Evolutionary conservation across 2,329 filamentous ascomycete genomes (phyloP).

Genomic region (Talaromyces funiculosus): DNA sequence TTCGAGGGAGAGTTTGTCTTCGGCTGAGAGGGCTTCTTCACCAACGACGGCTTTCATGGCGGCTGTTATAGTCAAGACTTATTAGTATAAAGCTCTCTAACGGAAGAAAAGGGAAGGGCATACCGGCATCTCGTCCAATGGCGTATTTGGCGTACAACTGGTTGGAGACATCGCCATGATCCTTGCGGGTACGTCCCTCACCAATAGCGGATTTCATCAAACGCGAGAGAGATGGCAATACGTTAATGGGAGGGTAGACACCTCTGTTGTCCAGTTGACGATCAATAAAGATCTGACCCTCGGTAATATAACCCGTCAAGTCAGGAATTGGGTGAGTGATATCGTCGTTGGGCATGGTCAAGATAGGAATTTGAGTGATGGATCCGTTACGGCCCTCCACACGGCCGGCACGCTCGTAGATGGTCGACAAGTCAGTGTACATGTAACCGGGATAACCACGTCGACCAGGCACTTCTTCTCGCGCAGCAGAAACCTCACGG

Average conservation of each 20-base stretch:
- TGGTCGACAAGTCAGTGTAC: slow-evolving; percentile 99
- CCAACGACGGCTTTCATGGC: slow-evolving; percentile 99
- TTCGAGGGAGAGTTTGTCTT: slow-evolving; percentile 96
- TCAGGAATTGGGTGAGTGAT: slow-evolving; percentile 99
- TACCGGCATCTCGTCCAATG: slow-evolving; percentile 85
- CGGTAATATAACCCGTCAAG: slow-evolving; percentile 97
- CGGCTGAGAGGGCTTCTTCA: slow-evolving; percentile 89
- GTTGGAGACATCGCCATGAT: slow-evolving; percentile 98
- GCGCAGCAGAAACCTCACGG: slow-evolving; percentile 93
- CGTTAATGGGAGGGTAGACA: slow-evolving; percentile 98
- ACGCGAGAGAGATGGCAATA: slow-evolving; percentile 93
- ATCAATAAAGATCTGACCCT: slow-evolving; percentile 97
- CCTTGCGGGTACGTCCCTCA: slow-evolving; percentile 91
- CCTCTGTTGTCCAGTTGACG: slow-evolving; percentile 91
- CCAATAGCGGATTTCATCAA: slow-evolving; percentile 99
- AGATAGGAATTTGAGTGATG: slow-evolving; percentile 96
- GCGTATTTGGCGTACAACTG: slow-evolving; percentile 99
- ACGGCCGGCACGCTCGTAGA: slow-evolving; percentile 98
- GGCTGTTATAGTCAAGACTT: slow-evolving; percentile 41
- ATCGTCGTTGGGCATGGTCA: slow-evolving; percentile 99
- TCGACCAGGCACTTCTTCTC: slow-evolving; percentile 97
- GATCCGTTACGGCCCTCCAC: slow-evolving; percentile 95
- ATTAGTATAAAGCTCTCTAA: background rate
- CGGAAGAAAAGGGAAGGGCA: slow-evolving; percentile 14
- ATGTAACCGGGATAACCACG: slow-evolving; percentile 99